Percentiles rank a stretch among this genome's conserved stretches.
phyloP scores from a whole-genome alignment of 805 yeast genomes.

The Ogataea paraovalis region DNA sequence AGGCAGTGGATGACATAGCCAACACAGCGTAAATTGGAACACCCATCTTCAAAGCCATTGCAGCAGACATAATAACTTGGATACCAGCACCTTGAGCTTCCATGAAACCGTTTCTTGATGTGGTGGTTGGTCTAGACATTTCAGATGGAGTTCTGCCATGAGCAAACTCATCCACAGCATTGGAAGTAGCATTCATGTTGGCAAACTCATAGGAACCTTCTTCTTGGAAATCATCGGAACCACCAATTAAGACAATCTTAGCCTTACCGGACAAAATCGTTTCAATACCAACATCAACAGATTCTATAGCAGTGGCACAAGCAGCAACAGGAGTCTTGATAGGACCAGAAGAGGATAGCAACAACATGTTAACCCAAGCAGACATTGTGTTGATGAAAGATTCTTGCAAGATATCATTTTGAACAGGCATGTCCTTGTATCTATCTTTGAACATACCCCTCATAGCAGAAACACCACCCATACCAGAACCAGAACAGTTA shows the following conservation, averaged over 20 bases:
- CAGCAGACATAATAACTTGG: constrained; percentile 94
- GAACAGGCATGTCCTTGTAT: constrained; percentile 88
- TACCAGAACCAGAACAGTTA: constrained; percentile 99
- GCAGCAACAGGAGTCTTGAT: constrained; percentile 99
- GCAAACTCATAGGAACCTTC: constrained; percentile 98
- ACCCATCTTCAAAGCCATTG: constrained; percentile 94
- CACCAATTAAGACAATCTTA: constrained; percentile 95
- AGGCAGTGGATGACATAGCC: constrained; percentile 93
- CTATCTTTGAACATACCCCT: constrained; percentile 98
- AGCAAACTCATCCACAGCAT: constrained; percentile 79
- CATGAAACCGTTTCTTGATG: constrained; percentile 97
- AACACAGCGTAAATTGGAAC: constrained; percentile 96
- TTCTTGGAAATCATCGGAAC: constrained; percentile 99
- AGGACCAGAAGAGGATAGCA: constrained; percentile 96
- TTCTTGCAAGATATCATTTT: constrained; percentile 95
- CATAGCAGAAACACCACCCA: constrained; percentile 98
- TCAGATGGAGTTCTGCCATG: constrained; percentile 98
- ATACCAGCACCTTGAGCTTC: constrained; percentile 99
- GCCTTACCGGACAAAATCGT: constrained; percentile 92
- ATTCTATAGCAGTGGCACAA: constrained; percentile 98
- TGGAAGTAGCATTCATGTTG: constrained; percentile 98
- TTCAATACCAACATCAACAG: constrained; percentile 94
- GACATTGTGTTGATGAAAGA: constrained; percentile 98
- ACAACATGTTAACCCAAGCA: constrained; percentile 99
- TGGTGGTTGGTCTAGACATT: constrained; percentile 98